Conservation (phyloP, 257 asterid genomes). For the Paulownia fortunei region DNA sequence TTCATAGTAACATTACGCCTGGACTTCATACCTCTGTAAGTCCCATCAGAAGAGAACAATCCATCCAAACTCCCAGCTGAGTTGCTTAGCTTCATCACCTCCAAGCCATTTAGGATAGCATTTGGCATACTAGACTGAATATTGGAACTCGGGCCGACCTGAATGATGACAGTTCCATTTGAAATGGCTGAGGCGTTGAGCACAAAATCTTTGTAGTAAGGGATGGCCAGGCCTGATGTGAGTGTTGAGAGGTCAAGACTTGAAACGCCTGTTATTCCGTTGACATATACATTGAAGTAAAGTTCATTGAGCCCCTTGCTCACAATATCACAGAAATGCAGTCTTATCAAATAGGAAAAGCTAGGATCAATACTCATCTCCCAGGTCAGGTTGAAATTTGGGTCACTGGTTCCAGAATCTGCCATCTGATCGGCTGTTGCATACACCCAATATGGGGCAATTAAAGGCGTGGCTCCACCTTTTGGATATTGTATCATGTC, state of each 20-base stretch:
- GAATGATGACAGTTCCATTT: constrained; percentile 58
- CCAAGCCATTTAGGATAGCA: constrained; percentile 88
- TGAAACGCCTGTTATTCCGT: constrained; percentile 56
- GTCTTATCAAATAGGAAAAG: constrained; percentile 73
- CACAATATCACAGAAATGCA: constrained; percentile 89
- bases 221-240: constrained; percentile 67
- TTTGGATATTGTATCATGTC: constrained; percentile 50
- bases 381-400: constrained; percentile 90
- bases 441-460: constrained; percentile 71
- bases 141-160: constrained; percentile 73
- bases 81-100: constrained; percentile 92
- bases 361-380: constrained; percentile 71
- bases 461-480: constrained; percentile 77
- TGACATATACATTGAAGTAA: constrained; percentile 83
- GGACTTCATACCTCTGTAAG: constrained; percentile 25
- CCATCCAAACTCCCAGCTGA: constrained; percentile 86
- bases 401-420: constrained; percentile 59
- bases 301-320: constrained; percentile 77
- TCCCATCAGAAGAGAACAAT: constrained; percentile 56
- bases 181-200: constrained; percentile 63
- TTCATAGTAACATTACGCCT: constrained; percentile 36
- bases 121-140: constrained; percentile 57
- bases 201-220: constrained; percentile 81
- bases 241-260: constrained; percentile 80
- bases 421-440: constrained; percentile 84